Percentiles rank a stretch among this genome's conserved stretches.
phyloP scores from a whole-genome alignment of 73 alveolate species.

The Paramecium biaurelia region DNA sequence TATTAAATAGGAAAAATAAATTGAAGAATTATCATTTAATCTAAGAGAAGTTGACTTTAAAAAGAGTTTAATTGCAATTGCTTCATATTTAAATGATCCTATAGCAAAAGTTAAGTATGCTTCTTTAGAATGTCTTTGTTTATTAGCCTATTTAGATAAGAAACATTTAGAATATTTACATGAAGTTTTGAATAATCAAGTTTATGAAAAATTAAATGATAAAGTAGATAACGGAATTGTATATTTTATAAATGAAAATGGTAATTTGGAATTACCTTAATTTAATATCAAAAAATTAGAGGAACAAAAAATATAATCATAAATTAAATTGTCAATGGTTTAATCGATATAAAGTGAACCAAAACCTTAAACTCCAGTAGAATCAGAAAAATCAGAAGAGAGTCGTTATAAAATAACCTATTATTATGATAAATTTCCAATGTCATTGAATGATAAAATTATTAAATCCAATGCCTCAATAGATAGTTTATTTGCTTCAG shows the following conservation, averaged over 20 bases:
- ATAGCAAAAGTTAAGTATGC: constrained; percentile 27
- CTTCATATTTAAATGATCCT: background rate
- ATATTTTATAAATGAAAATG: constrained; percentile 2
- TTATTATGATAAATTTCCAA: constrained; percentile 14
- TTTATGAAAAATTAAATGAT: constrained; percentile 16
- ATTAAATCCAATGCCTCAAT: background rate
- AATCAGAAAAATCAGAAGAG: constrained; percentile 6
- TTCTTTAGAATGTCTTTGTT: background rate
- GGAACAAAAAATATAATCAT: background rate
- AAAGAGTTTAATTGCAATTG: background rate
- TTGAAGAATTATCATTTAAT: background rate
- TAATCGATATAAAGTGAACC: background rate
- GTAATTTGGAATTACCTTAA: constrained; percentile 28
- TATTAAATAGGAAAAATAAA: background rate
- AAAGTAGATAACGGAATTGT: constrained; percentile 21
- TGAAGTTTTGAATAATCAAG: background rate
- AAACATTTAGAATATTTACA: background rate
- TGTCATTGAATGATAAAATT: background rate
- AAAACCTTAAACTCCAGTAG: background rate
- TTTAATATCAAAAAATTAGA: background rate
- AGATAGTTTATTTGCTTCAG: constrained; percentile 31
- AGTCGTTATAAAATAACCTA: background rate
- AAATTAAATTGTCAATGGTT: background rate
- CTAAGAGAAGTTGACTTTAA: background rate
- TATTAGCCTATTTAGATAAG: background rate